phyloP scores from a whole-genome alignment of 2,329 filamentous ascomycete species.

The Ophiostoma sp. region DNA sequence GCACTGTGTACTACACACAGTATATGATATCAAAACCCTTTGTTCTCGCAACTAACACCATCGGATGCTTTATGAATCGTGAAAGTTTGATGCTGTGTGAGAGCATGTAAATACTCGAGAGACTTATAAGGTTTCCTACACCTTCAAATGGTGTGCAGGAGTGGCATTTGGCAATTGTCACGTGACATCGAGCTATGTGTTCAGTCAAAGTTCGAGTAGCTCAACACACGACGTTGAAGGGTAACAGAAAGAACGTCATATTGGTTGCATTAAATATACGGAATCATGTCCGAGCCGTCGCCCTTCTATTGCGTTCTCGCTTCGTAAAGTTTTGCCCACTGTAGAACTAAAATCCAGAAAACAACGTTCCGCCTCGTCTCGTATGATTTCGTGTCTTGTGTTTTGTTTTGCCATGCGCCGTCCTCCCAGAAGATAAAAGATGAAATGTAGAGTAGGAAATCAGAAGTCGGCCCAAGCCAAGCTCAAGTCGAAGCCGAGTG shows the following conservation, averaged over 20 bases:
- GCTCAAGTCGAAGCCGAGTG: neutral
- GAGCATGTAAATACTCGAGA: too few relatives aligned
- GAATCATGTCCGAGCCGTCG: neutral
- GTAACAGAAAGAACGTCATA: neutral
- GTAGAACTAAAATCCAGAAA: constrained; percentile 14
- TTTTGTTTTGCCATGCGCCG: constrained; percentile 17
- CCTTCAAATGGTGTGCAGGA: too few relatives aligned
- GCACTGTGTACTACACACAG: neutral
- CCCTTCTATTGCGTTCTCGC: constrained; percentile 3
- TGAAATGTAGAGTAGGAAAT: neutral
- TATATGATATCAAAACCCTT: neutral
- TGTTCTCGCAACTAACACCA: too few relatives aligned
- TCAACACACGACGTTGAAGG: neutral
- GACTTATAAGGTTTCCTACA: neutral
- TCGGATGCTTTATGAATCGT: too few relatives aligned
- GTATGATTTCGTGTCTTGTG: constrained; percentile 15
- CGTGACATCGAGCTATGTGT: constrained; percentile 11
- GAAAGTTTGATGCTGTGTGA: too few relatives aligned
- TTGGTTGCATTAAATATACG: constrained; percentile 18
- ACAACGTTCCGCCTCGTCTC: constrained; percentile 8
- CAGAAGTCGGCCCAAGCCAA: neutral
- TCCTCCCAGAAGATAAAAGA: constrained; percentile 5
- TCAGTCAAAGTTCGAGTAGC: neutral
- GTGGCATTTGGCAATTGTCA: neutral
- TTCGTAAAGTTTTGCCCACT: neutral